Percentiles rank a stretch among this genome's conserved stretches.
phyloP scores from a whole-genome alignment of 371 early-diverging fungal genomes.

The Choanephora cucurbitarum region DNA sequence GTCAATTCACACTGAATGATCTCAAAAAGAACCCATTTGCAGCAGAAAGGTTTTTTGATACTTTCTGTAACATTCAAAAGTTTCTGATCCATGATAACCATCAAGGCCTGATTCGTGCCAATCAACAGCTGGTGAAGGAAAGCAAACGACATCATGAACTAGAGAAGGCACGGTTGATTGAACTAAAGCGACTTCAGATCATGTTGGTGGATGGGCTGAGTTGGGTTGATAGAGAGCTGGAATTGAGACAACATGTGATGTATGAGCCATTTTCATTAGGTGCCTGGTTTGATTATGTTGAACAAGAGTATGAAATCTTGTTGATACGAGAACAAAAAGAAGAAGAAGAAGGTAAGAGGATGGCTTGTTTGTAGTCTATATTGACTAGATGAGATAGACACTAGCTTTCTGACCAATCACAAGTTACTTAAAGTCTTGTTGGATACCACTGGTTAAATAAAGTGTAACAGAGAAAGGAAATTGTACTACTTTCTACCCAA shows the following conservation, averaged over 20 bases:
- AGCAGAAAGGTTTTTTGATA: constrained; percentile 55
- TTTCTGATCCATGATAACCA: constrained; percentile 50
- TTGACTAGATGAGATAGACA: too few species aligned
- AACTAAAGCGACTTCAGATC: neutral
- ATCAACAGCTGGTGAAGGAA: constrained; percentile 31
- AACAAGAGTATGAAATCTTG: constrained; percentile 19
- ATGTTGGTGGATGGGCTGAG: neutral
- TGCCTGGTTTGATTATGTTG: constrained; percentile 25
- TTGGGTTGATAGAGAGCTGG: neutral
- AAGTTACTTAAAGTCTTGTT: too few species aligned
- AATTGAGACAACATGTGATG: constrained; percentile 2
- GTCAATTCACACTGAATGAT: constrained; percentile 42
- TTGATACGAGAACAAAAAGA: constrained; percentile 17
- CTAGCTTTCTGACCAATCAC: too few species aligned
- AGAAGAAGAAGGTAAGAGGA: constrained; percentile 10
- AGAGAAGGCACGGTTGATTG: neutral
- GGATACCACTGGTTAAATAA: too few species aligned
- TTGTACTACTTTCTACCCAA: too few species aligned
- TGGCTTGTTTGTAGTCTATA: too few species aligned
- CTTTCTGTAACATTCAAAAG: constrained; percentile 47
- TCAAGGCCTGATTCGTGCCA: constrained; percentile 38
- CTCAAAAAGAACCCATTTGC: constrained; percentile 43
- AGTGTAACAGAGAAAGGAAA: too few species aligned
- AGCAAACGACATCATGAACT: constrained; percentile 9
- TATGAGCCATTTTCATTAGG: constrained; percentile 6